These are phyloP conservation scores for Castanospermum australe DNA, from an alignment of 306 rosid species.

Conservation along the genomic window DNA sequence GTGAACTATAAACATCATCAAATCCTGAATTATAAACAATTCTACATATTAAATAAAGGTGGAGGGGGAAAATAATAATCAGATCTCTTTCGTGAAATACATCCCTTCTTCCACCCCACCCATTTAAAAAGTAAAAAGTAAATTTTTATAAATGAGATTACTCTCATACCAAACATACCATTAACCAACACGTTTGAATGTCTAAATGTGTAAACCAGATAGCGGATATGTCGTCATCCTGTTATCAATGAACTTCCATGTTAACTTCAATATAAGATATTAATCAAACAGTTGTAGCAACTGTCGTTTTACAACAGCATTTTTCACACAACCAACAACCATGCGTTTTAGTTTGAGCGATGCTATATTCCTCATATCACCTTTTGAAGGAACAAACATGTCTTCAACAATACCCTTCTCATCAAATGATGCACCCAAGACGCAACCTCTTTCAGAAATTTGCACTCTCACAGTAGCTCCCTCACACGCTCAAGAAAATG, in stretches of 20 bases:
- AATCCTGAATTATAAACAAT: neutral
- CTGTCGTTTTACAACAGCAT: neutral
- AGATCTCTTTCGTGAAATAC: neutral
- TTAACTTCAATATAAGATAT: neutral
- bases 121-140: too few relatives aligned
- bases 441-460: neutral
- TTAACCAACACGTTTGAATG: neutral
- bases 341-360: neutral
- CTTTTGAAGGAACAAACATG: constrained; percentile 14
- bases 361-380: constrained; percentile 23
- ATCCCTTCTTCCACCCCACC: neutral
- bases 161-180: too few relatives aligned
- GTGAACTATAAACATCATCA: neutral
- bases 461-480: constrained; percentile 6
- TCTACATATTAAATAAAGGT: neutral
- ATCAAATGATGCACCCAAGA: constrained; percentile 12
- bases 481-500: too few relatives aligned
- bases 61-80: neutral
- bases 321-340: neutral
- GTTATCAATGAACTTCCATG: neutral
- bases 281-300: neutral
- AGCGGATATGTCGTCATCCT: neutral
- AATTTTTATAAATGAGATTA: too few relatives aligned
- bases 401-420: constrained; percentile 21
- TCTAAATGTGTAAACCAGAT: neutral